A percentile compares a stretch with the other conserved stretches of the same genome.
These are phyloP conservation scores for Rhinocladiella mackenziei DNA, from an alignment of 2,329 filamentous ascomycete genomes.

Conservation along the genomic window DNA sequence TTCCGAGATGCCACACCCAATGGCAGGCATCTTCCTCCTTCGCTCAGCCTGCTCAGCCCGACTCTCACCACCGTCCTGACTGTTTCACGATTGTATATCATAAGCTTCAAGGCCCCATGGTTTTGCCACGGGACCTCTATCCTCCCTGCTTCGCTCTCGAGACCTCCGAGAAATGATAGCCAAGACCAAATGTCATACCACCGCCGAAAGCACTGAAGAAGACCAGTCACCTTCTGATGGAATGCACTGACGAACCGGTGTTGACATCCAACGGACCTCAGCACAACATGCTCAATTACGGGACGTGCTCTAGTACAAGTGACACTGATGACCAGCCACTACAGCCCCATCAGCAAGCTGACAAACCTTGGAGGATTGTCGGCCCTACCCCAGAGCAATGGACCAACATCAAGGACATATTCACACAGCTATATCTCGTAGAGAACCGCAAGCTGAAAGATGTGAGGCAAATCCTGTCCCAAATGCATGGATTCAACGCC, in stretches of 20 bases:
- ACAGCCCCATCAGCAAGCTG: background rate
- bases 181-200: too few species aligned
- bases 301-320: too few species aligned
- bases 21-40: background rate
- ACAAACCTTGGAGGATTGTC: slow-evolving; percentile 6
- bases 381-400: slow-evolving; percentile 19
- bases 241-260: background rate
- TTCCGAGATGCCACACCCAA: too few species aligned
- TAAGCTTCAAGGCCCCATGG: background rate
- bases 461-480: slow-evolving; percentile 16
- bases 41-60: background rate
- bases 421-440: slow-evolving; percentile 21
- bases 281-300: background rate
- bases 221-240: background rate
- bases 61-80: background rate
- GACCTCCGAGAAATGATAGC: too few species aligned
- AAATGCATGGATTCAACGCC: slow-evolving; percentile 22
- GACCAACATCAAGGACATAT: slow-evolving; percentile 20
- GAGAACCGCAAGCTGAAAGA: slow-evolving; percentile 22
- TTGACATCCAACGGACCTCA: background rate
- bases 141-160: background rate
- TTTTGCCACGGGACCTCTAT: background rate
- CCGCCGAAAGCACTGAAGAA: background rate
- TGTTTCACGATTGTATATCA: background rate
- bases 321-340: background rate